Evolutionary conservation across 192 early-diverging fungal genomes (phyloP), one percentile per base, ranked within the genome.

Genomic region (Coemansia sp.): DNA sequence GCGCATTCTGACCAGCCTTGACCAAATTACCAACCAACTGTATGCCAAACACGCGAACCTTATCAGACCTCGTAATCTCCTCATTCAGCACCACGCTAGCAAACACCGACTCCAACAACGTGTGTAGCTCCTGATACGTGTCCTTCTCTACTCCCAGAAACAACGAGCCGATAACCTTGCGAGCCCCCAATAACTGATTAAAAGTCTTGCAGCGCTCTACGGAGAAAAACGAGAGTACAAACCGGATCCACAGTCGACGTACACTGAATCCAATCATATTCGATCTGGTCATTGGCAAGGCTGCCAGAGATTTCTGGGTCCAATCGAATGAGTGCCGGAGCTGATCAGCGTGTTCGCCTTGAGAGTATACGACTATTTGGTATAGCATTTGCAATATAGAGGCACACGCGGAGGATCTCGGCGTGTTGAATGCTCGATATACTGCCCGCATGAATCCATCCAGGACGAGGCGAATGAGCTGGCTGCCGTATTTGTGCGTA

Each of bases 211-310:
- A 79, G 23, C 66, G 44, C 38, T 74, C 74, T n/a, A 60, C 75
- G 0, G 70, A 57, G 67, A 84, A 84, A 39, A 84, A 84, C 31
- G 67, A 59, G 4, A 84, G 36, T 48, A 84, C 81, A 73, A 73
- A 84, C 27, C 81, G 73, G 14, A 63, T 73, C 81, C 81, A 84
- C 48, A 79, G 59, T n/a, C 68, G 57, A 8, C 81, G 62, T 19
- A 78, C 68, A 66, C 76, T 76, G n/a, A 76, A 69, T 7, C 77
- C 81, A 6, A 70, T 65, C 5, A 73, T 67, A 6, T 44, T 66
- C 14, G 75, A 67, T 12, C 80, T 57, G 15, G 68, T 66, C 23
- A 23, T 57, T 0, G 76, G 62, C 58, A 84, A 34, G 41, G 42
- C 45, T 1, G 66, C 62, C 27, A 84, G 38, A 3, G 65, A 23